A percentile compares a stretch with the other conserved stretches of the same genome.
These are phyloP conservation scores for Coemansia sp. DNA, from an alignment of 192 early-diverging fungal genomes.

Conservation along the genomic window DNA sequence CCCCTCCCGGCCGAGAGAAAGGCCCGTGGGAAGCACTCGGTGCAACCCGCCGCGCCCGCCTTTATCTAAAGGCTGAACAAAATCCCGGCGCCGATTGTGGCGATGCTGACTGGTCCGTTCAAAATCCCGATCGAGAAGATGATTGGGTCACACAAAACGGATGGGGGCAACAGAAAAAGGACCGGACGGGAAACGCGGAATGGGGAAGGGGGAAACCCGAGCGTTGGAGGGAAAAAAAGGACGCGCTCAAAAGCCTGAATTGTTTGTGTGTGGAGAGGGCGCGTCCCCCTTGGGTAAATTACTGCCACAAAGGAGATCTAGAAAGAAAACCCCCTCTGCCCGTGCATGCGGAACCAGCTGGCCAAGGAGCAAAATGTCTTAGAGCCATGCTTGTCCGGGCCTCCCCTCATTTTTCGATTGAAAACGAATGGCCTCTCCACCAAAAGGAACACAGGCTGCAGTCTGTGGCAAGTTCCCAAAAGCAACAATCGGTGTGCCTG, in stretches of 20 bases:
- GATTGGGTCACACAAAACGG: slow-evolving; percentile 9
- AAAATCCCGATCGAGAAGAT: slow-evolving; percentile 9
- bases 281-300: slow-evolving; percentile 2
- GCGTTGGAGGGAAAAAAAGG: not conserved
- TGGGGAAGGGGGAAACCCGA: not conserved
- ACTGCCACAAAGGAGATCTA: slow-evolving; percentile 3
- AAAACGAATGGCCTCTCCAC: too few relatives aligned
- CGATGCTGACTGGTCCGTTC: slow-evolving; percentile 9
- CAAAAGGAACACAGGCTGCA: not conserved
- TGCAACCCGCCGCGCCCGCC: too few relatives aligned
- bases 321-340: not conserved
- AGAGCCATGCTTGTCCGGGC: too few relatives aligned
- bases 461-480: slow-evolving; percentile 1
- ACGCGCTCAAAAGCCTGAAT: not conserved
- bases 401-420: not conserved
- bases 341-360: not conserved
- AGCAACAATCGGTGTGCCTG: slow-evolving; percentile 1
- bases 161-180: slow-evolving; percentile 4
- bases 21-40: too few relatives aligned
- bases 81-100: too few relatives aligned
- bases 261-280: too few relatives aligned
- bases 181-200: not conserved
- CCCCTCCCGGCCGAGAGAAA: too few relatives aligned
- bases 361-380: not conserved
- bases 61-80: too few relatives aligned